Conservation (phyloP, 2,329 filamentous ascomycete species). For the Penicillium sp. region DNA sequence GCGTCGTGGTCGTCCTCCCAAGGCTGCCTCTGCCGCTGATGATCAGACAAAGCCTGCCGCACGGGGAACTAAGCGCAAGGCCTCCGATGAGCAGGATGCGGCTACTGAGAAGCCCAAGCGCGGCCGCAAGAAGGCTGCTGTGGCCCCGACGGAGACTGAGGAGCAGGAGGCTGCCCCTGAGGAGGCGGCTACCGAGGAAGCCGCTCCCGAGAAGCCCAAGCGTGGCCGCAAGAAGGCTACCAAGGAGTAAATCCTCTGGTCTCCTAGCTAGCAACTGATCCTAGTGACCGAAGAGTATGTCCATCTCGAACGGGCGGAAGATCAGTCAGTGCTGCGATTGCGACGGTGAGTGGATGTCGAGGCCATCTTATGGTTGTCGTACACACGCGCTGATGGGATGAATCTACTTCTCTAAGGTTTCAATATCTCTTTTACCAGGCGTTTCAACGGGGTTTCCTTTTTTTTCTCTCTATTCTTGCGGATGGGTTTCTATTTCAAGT, state of each 20-base stretch:
- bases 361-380: neutral
- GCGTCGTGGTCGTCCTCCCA: slow-evolving; percentile 28
- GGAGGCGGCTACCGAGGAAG: neutral
- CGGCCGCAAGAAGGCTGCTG: slow-evolving; percentile 16
- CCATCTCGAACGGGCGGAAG: neutral
- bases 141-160: neutral
- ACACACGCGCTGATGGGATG: neutral
- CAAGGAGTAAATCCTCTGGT: neutral
- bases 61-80: slow-evolving; percentile 23
- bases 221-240: slow-evolving; percentile 11
- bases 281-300: neutral
- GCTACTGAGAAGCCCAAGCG: slow-evolving; percentile 29
- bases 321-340: neutral
- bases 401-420: neutral
- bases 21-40: slow-evolving; percentile 15
- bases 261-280: neutral
- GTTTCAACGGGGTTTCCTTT: neutral
- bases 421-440: neutral
- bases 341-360: neutral
- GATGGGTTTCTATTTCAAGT: neutral
- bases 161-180: neutral
- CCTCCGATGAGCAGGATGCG: slow-evolving; percentile 18
- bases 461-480: neutral
- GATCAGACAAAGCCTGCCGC: slow-evolving; percentile 7
- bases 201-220: slow-evolving; percentile 8